A percentile compares a stretch with the other conserved stretches of the same genome.
Evolutionary conservation across 345 rosid species (phyloP).

Genomic region (Populus alba): DNA sequence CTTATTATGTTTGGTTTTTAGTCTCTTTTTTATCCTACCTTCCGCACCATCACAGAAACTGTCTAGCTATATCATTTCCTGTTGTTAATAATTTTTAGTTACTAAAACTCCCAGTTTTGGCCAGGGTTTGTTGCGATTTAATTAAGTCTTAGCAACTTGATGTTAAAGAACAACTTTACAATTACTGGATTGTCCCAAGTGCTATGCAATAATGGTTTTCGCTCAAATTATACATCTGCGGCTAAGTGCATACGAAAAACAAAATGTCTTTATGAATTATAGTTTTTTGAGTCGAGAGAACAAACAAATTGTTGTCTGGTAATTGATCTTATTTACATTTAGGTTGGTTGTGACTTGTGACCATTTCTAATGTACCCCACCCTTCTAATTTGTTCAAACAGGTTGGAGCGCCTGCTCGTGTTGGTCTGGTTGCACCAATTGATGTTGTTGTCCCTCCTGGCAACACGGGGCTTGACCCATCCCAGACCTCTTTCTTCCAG

Average conservation of each 20-base stretch:
- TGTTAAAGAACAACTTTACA: too few species aligned
- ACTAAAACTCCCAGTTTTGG: not conserved
- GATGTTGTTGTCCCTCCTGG: constrained; percentile 97
- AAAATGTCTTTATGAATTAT: not conserved
- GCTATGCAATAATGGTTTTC: not conserved
- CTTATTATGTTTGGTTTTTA: not conserved
- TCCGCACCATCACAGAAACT: not conserved
- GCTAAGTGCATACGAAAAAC: not conserved
- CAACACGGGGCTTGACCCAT: constrained; percentile 93
- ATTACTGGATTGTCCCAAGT: not conserved
- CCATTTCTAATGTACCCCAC: not conserved
- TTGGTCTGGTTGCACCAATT: constrained; percentile 86
- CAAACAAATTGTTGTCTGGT: not conserved
- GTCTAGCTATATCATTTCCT: not conserved
- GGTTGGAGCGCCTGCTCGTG: constrained; percentile 99
- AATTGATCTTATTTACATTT: not conserved
- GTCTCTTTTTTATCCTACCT: not conserved
- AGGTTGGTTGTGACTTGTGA: not conserved
- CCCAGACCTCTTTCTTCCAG: constrained; percentile 98
- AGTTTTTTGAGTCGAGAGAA: not conserved
- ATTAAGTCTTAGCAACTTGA: not conserved
- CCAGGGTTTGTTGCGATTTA: not conserved
- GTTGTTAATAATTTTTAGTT: not conserved
- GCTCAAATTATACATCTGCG: not conserved
- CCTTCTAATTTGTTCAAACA: constrained; percentile 2